Evolutionary conservation across 768 basidiomycete species (phyloP), one percentile per base, ranked within the genome.

Genomic region (Pisolithus orientalis): DNA sequence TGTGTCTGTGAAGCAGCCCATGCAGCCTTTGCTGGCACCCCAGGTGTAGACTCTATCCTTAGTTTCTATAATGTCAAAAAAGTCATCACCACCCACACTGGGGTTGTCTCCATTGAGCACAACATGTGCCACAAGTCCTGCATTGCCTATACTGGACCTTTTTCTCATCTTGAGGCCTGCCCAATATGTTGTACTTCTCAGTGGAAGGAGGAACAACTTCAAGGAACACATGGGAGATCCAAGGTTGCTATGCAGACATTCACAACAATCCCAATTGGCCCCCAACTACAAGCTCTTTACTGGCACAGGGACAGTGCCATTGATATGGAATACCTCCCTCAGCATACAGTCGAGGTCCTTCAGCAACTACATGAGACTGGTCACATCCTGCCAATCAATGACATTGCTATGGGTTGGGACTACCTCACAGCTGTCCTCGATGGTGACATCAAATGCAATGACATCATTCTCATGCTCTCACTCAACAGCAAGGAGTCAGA

Each of bases 401-500:
- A 57, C 39, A 56, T 57, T 38, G 44, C 37, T 11, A 28, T 21
- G 2, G 52, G 45, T 17, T 39, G 17, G 6, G 52, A 53, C 11
- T 53, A 53, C 29, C n/a, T 53, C 17, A 8, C 9, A 14, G 52
- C 52, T 9, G 52, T 53, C 21, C 21, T 25, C 5, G 38, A 47
- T 4, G 37, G 52, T 3, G 38, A 42, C 10, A 52, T 47, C 3
- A 44, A 58, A 1, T 28, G 37, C 1, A 32, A 38, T 13, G 71
- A 74, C 49, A 65, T 64, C 4, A 44, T 71, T 10, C 56, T 75
- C 3, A 58, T 72, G 52, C 51, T 67, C 4, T 74, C 73, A 0
- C 60, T 73, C 4, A 70, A 76, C 50, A 3, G 66, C 70, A 64
- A 62, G 58, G n/a, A n/a, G n/a, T n/a, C n/a, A n/a, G n/a, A n/a